A percentile compares a stretch with the other conserved stretches of the same genome.
Conservation (phyloP, 2,329 filamentous ascomycete genomes). For the Plenodomus tracheiphilus region DNA sequence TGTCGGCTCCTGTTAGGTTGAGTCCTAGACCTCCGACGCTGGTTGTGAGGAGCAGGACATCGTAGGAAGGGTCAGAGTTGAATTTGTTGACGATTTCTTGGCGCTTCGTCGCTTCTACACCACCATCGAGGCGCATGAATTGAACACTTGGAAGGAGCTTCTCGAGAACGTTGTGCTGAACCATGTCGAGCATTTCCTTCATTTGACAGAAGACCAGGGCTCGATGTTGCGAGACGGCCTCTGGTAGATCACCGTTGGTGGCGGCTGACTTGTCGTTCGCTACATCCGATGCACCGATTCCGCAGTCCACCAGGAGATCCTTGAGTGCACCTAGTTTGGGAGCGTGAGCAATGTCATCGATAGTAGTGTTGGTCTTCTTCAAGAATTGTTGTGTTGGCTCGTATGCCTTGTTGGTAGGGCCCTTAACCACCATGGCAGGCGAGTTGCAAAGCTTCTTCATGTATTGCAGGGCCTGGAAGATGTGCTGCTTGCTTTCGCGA, state of each 20-base stretch:
- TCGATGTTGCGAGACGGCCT: constrained; percentile 93
- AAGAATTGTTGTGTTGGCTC: constrained; percentile 83
- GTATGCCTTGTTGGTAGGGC: constrained; percentile 83
- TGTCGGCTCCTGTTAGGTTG: constrained; percentile 95
- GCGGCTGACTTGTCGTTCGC: constrained; percentile 51
- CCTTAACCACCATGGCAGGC: constrained; percentile 90
- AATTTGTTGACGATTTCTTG: constrained; percentile 99
- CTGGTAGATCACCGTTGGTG: constrained; percentile 59
- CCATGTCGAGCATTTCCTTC: constrained; percentile 99
- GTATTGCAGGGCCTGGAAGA: constrained; percentile 98
- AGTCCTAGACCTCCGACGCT: constrained; percentile 92
- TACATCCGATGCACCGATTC: constrained; percentile 70
- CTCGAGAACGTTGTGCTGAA: constrained; percentile 89
- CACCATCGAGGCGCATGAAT: constrained; percentile 90
- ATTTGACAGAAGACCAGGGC: constrained; percentile 98
- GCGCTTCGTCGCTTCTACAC: constrained; percentile 87
- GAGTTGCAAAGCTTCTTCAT: constrained; percentile 99
- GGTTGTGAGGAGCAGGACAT: constrained; percentile 90
- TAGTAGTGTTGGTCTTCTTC: constrained; percentile 73
- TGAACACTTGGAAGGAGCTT: constrained; percentile 91
- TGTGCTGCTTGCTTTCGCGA: constrained; percentile 94
- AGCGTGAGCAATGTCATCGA: constrained; percentile 85
- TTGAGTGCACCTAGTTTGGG: constrained; percentile 89
- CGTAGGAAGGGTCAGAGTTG: constrained; percentile 96
- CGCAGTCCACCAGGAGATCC: constrained; percentile 96